Base-by-base conservation (phyloP, 2,329 filamentous ascomycete genomes). In the Cladosporium sp. region DNA sequence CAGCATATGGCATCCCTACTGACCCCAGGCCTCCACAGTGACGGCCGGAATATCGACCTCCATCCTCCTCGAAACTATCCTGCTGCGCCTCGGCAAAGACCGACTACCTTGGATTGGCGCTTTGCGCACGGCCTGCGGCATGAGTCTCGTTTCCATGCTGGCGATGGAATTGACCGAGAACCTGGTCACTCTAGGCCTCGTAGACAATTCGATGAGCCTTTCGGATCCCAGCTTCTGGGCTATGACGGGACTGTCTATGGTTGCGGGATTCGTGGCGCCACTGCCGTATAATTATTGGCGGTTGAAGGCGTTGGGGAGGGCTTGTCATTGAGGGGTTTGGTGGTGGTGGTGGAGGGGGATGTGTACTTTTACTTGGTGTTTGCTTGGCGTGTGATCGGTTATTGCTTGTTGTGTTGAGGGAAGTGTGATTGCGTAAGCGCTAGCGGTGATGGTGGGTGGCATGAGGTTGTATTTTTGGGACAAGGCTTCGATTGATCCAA, bases 251-350 rank as follows among this genome's bases (percentile, higher is more conserved):
- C 2, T 56, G 14, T 63, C 61, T 16, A 63, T 63, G 61, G 7
- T 56, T 14, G 61, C 61, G 1, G 61, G 61, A 16, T 63, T 53
- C 7, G 12, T 56, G 23, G 61, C 61, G 26, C 61, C 61, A 26
- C n/a, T 63, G 50, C 61, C 61, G 23, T 63, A 55, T 23, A 63
- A 63, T 26, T 63, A 63, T 35, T 63, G 61, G 61, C 49, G 61
- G 16, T 28, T 63, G 50, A 63, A 55, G n/a, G 33, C 35, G 16
- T n/a, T 55, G 23, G 61, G 61, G 11, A 63, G 23, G 35, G 61
- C 49, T 23, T 63, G 61, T 56, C 61, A 63, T 46, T 63, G 35
- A 63, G 33, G 11, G 33, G 33, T 10, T 35, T 11, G 33, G 12
- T 40, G 35, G 35, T 37, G 35, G 35, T 40, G 16, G 35, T 40